A percentile compares a stretch with the other conserved stretches of the same genome.
Evolutionary conservation across 495 filamentous ascomycete species (phyloP).

Genomic region (Aspergillus campestris): DNA sequence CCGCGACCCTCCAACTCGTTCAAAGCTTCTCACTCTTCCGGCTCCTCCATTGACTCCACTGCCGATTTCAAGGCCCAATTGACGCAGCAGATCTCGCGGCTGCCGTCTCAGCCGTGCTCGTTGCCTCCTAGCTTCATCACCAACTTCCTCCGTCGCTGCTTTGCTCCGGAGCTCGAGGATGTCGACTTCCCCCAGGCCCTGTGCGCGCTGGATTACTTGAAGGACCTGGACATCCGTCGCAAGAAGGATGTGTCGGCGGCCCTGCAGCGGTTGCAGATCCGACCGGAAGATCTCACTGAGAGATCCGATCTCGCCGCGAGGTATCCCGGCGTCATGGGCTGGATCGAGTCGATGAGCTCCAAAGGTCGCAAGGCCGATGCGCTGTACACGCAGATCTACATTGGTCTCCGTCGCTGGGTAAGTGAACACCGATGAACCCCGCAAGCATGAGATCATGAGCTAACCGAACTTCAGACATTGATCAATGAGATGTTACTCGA

Average conservation of each 20-base stretch:
- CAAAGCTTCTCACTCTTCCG: constrained; percentile 27
- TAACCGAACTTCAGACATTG: constrained; percentile 44
- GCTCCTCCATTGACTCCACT: constrained; percentile 35
- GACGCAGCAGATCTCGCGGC: constrained; percentile 53
- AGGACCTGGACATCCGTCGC: constrained; percentile 57
- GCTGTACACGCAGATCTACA: constrained; percentile 56
- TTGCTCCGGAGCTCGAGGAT: constrained; percentile 44
- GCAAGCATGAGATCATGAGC: neutral
- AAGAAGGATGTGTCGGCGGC: constrained; percentile 49
- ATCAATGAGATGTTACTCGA: constrained; percentile 61
- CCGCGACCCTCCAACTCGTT: constrained; percentile 24
- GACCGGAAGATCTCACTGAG: constrained; percentile 28
- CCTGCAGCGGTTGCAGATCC: constrained; percentile 36
- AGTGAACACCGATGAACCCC: constrained; percentile 10
- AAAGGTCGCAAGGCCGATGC: constrained; percentile 51
- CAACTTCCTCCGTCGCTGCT: constrained; percentile 55
- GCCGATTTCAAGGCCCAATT: constrained; percentile 55
- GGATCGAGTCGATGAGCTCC: constrained; percentile 44
- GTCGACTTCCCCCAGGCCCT: constrained; percentile 69
- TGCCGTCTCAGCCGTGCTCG: constrained; percentile 56
- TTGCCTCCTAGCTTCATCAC: constrained; percentile 61
- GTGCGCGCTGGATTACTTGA: constrained; percentile 63
- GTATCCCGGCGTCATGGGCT: constrained; percentile 44
- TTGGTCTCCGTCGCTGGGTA: constrained; percentile 65
- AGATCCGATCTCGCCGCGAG: constrained; percentile 33